A percentile compares a stretch with the other conserved stretches of the same genome.
phyloP scores from a whole-genome alignment of 176 grass and related monocot genomes.

The Bolboschoenus planiculmis region DNA sequence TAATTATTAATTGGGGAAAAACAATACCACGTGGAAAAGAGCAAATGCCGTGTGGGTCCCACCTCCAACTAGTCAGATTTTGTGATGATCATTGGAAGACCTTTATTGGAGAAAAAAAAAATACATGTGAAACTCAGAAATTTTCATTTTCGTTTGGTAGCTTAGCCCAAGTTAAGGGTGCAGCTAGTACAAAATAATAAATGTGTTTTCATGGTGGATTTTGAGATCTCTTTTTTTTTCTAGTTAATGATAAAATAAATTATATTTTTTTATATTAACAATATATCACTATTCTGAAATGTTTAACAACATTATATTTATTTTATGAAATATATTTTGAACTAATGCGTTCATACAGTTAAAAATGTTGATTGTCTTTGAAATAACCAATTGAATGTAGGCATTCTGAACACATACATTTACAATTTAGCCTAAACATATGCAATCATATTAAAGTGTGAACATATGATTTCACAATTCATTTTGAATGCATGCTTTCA shows the following conservation, averaged over 20 bases:
- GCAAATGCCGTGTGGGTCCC: not conserved
- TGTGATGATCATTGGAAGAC: not conserved
- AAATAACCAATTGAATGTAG: not conserved
- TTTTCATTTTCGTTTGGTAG: not conserved
- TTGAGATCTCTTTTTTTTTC: not conserved
- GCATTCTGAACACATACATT: not conserved
- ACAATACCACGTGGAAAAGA: not conserved
- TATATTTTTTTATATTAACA: no score
- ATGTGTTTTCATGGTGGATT: not conserved
- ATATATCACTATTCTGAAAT: no score
- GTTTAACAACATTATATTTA: no score
- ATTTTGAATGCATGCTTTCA: not conserved
- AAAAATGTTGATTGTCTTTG: not conserved
- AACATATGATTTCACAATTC: no score
- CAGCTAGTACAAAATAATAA: not conserved
- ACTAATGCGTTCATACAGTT: no score
- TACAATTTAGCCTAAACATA: no score
- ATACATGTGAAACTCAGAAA: constrained; percentile 11
- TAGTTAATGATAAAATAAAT: not conserved
- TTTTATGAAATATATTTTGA: no score
- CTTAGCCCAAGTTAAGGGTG: not conserved
- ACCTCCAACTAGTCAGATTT: not conserved
- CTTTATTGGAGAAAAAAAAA: not conserved
- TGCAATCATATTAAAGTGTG: no score
- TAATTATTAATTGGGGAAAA: not conserved